A percentile compares a stretch with the other conserved stretches of the same genome.
Conservation (phyloP, 169 alveolate genomes). For the Babesia ovis region DNA sequence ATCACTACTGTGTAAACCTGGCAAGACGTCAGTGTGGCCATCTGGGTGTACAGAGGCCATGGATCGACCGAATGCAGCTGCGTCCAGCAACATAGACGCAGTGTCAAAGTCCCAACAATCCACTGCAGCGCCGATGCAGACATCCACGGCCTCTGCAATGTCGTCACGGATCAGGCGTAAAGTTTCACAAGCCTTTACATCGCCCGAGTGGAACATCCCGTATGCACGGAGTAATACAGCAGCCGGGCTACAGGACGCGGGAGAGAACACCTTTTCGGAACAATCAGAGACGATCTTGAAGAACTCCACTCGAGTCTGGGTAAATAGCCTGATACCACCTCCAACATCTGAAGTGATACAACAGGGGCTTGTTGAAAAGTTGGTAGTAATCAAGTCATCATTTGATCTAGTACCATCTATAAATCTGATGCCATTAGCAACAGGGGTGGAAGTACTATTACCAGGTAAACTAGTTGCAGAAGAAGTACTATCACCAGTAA, state of each 20-base stretch:
- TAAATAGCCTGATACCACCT: conserved; percentile 47
- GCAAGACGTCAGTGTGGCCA: not conserved
- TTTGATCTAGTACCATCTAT: not conserved
- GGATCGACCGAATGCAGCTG: conserved; percentile 69
- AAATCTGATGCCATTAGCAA: too few species aligned
- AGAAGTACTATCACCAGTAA: not conserved
- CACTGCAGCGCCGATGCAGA: conserved; percentile 78
- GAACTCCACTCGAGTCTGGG: conserved; percentile 56
- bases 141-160: conserved; percentile 72
- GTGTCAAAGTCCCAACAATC: conserved; percentile 69
- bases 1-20: not conserved
- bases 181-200: conserved; percentile 78
- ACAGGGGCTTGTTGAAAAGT: not conserved
- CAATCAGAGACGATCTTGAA: conserved; percentile 65
- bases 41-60: conserved; percentile 6
- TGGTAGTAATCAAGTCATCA: too few species aligned
- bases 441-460: not conserved
- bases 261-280: conserved; percentile 71
- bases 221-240: conserved; percentile 78
- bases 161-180: conserved; percentile 75
- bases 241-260: conserved; percentile 78
- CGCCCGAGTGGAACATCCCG: conserved; percentile 75
- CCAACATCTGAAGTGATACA: conserved; percentile 41
- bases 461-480: not conserved
- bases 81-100: conserved; percentile 55